Percentiles rank a stretch among this genome's conserved stretches.
Evolutionary conservation across 2,329 filamentous ascomycete genomes (phyloP).

Genomic region (Aspergillus awamori): DNA sequence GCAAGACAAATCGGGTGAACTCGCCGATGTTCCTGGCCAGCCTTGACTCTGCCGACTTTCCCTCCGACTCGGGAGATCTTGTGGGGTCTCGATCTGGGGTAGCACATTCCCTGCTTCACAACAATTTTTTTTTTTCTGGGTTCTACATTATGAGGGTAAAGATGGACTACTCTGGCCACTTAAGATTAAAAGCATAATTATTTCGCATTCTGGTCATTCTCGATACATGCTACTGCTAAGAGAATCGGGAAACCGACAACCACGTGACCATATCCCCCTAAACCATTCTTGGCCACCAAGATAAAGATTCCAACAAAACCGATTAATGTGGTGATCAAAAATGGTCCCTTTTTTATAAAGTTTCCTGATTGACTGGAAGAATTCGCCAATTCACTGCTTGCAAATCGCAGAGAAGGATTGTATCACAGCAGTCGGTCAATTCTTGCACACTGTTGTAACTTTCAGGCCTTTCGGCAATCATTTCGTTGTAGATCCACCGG

Average conservation of each 20-base stretch:
- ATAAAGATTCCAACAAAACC: too few relatives aligned
- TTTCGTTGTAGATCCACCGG: not conserved
- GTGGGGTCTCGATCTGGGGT: conserved; percentile 8
- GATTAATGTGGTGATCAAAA: too few relatives aligned
- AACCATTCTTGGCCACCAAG: too few relatives aligned
- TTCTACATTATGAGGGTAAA: too few relatives aligned
- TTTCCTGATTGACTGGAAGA: not conserved
- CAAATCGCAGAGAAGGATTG: not conserved
- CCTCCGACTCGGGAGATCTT: not conserved
- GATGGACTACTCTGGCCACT: too few relatives aligned
- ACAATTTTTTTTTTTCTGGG: too few relatives aligned
- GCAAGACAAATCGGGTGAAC: conserved; percentile 10
- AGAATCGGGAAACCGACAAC: too few relatives aligned
- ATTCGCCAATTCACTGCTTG: not conserved
- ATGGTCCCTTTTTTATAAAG: too few relatives aligned
- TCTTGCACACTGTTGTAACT: not conserved
- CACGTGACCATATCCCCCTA: too few relatives aligned
- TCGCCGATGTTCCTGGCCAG: not conserved
- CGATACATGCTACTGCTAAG: too few relatives aligned
- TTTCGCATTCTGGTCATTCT: too few relatives aligned
- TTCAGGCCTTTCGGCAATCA: not conserved
- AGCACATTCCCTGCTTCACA: not conserved
- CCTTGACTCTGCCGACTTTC: not conserved
- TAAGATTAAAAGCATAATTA: too few relatives aligned
- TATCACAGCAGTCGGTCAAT: not conserved